Conservation (phyloP, 352 stramenopile genomes). For the Phytophthora podocarpi region DNA sequence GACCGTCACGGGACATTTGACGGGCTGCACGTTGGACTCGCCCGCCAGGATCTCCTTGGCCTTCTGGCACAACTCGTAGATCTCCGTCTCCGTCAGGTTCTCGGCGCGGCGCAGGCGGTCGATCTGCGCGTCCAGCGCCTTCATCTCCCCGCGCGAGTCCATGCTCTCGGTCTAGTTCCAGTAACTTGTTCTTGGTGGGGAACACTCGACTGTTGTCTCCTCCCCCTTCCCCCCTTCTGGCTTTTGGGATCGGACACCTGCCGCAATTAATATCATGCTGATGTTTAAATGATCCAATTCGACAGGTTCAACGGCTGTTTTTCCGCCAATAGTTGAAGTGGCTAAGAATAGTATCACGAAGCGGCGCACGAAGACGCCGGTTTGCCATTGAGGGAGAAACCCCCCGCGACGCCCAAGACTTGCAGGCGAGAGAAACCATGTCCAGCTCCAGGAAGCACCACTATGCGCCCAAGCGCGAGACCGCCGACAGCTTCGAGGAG, state of each 20-base stretch:
- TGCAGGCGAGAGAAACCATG: constrained; percentile 44
- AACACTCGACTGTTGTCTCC: constrained; percentile 9
- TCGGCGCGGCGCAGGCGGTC: constrained; percentile 81
- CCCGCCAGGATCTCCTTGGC: constrained; percentile 87
- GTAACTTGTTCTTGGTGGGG: constrained; percentile 25
- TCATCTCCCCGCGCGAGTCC: constrained; percentile 81
- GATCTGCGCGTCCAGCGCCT: constrained; percentile 88
- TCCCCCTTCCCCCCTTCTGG: constrained; percentile 12
- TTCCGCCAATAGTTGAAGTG: no score
- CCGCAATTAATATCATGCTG: background rate
- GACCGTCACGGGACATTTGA: constrained; percentile 86
- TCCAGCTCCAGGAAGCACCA: constrained; percentile 66
- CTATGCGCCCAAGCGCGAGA: constrained; percentile 63
- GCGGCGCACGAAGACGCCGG: background rate
- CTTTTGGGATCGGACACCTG: constrained; percentile 13
- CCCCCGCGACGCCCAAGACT: no score
- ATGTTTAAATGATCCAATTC: background rate
- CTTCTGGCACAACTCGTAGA: constrained; percentile 90
- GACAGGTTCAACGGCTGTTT: background rate
- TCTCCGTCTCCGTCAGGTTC: constrained; percentile 90
- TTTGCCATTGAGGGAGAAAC: constrained; percentile 29
- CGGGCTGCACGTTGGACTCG: constrained; percentile 89
- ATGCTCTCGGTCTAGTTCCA: background rate
- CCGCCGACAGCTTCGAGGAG: constrained; percentile 76
- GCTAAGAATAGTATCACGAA: constrained; percentile 2